Evolutionary conservation across 208 protist genomes (phyloP).

Genomic region (Naegleria lovaniensis): DNA sequence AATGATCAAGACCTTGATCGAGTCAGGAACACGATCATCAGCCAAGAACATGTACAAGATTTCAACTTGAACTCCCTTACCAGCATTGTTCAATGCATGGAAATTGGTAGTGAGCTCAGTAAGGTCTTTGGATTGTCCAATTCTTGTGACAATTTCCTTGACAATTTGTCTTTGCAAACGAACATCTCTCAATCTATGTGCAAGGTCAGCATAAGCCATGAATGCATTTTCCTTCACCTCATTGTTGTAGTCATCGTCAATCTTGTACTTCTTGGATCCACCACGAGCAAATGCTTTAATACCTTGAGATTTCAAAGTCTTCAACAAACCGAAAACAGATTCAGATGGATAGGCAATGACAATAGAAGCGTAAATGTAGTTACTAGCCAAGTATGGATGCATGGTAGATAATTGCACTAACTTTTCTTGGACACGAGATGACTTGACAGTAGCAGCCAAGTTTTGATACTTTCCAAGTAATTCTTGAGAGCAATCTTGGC

Average conservation of each 20-base stretch:
- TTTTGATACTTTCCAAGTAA: slow-evolving; percentile 10
- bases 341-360: not conserved
- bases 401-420: not conserved
- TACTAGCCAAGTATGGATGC: not conserved
- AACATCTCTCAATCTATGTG: not conserved
- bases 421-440: not conserved
- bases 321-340: not conserved
- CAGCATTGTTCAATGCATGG: slow-evolving; percentile 11
- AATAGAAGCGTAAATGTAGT: not conserved
- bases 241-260: not conserved
- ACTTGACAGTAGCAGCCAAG: not conserved
- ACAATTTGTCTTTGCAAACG: not conserved
- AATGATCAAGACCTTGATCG: not conserved
- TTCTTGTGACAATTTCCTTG: not conserved
- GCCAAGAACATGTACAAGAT: not conserved
- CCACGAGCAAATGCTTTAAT: not conserved
- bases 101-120: not conserved
- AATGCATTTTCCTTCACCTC: not conserved
- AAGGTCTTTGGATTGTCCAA: not conserved
- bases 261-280: not conserved
- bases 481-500: not conserved
- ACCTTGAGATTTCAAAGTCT: not conserved
- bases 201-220: not conserved
- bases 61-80: not conserved
- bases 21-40: not conserved